Evolutionary conservation across 169 alveolate genomes (phyloP).

Genomic region (Eimeria sp.): DNA sequence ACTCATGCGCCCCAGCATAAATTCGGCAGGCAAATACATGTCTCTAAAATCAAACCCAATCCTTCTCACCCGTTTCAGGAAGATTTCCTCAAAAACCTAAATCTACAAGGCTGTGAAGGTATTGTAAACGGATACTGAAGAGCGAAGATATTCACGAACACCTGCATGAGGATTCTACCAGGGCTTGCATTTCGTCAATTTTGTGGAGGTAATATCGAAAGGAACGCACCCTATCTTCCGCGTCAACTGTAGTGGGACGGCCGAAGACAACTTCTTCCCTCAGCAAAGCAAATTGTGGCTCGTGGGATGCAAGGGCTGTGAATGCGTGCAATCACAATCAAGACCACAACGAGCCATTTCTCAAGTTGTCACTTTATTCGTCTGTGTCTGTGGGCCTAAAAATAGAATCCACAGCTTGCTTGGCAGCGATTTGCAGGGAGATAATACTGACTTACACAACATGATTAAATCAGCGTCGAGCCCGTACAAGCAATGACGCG

Average conservation of each 20-base stretch:
- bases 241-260: constrained; percentile 19
- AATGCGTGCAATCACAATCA: neutral
- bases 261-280: constrained; percentile 94
- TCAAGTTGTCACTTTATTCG: neutral
- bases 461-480: constrained; percentile 99
- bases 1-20: neutral
- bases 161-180: neutral
- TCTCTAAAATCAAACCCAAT: neutral
- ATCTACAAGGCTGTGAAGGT: neutral
- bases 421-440: neutral
- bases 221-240: constrained; percentile 60
- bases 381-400: neutral
- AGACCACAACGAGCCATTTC: neutral
- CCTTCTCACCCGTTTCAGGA: neutral
- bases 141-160: neutral
- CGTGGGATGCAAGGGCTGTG: constrained; percentile 94
- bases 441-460: constrained; percentile 88
- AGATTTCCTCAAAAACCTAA: neutral
- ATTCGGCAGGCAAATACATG: neutral
- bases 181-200: neutral
- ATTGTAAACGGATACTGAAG: neutral
- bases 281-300: constrained; percentile 94
- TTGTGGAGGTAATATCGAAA: neutral
- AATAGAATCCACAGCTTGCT: neutral
- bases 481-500: constrained; percentile 99